These are phyloP conservation scores for Myriangium duriaei DNA, from an alignment of 2,329 filamentous ascomycete species.

Conservation along the genomic window DNA sequence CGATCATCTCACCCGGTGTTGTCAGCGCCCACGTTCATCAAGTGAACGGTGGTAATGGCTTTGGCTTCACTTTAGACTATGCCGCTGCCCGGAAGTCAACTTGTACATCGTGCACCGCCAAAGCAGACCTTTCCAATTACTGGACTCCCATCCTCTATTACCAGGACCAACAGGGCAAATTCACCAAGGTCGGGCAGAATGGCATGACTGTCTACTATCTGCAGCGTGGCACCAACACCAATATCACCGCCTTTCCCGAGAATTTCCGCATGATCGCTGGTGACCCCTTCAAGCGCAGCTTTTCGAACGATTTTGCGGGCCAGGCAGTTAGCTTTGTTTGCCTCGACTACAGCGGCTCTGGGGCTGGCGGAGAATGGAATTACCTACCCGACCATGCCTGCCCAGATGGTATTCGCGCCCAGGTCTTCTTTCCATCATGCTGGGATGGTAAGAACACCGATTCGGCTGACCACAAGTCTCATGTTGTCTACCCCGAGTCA, in stretches of 20 bases:
- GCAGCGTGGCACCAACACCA: conserved; percentile 40
- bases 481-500: conserved; percentile 49
- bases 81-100: conserved; percentile 46
- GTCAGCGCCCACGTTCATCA: conserved; percentile 54
- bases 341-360: conserved; percentile 32
- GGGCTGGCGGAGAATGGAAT: conserved; percentile 29
- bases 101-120: conserved; percentile 59
- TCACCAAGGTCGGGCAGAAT: conserved; percentile 44
- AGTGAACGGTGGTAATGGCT: conserved; percentile 58
- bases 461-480: conserved; percentile 47
- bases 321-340: conserved; percentile 47
- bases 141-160: conserved; percentile 66
- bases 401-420: conserved; percentile 49
- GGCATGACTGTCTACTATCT: conserved; percentile 63
- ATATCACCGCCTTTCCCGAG: conserved; percentile 55
- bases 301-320: conserved; percentile 40
- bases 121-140: conserved; percentile 60
- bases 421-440: conserved; percentile 62
- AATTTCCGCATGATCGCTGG: conserved; percentile 62
- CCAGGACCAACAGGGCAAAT: conserved; percentile 46
- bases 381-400: conserved; percentile 61
- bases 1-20: conserved; percentile 51
- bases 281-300: conserved; percentile 44
- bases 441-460: conserved; percentile 52
- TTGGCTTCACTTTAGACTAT: conserved; percentile 50